These are phyloP conservation scores for Poterioochromonas sp. DNA, from an alignment of 352 stramenopile genomes.

Conservation along the genomic window DNA sequence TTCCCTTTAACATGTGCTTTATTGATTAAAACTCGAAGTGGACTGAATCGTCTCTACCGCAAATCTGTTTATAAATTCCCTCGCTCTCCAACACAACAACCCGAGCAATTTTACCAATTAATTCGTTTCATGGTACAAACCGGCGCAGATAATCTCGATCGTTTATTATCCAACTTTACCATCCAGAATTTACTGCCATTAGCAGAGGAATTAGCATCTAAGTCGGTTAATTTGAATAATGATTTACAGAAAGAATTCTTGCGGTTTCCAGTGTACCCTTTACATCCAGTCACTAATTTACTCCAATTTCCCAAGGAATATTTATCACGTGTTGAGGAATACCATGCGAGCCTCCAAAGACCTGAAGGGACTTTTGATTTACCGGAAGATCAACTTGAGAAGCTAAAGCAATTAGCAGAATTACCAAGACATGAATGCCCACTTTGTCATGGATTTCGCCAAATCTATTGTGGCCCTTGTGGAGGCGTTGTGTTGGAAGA, in stretches of 20 bases:
- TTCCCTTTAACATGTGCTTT: constrained; percentile 1
- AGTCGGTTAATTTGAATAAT: neutral
- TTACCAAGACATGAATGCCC: neutral
- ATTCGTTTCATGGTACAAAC: neutral
- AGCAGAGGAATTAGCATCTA: neutral
- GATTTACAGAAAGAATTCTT: neutral
- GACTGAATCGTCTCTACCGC: neutral
- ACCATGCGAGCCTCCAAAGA: neutral
- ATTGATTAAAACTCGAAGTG: neutral
- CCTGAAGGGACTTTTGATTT: constrained; percentile 10
- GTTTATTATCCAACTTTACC: neutral
- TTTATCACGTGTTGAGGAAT: neutral
- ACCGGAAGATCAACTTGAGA: neutral
- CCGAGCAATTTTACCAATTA: neutral
- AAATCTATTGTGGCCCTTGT: constrained; percentile 26
- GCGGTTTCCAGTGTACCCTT: neutral
- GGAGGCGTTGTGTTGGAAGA: neutral
- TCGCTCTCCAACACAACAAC: neutral
- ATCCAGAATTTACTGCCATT: neutral
- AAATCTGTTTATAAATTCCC: neutral
- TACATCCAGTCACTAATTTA: neutral
- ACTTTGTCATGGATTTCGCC: neutral
- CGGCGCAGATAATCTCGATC: neutral
- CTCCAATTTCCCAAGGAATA: neutral
- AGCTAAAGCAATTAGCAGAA: neutral